A percentile compares a stretch with the other conserved stretches of the same genome.
Evolutionary conservation across 2,329 filamentous ascomycete species (phyloP).

Genomic region (Leptographium flavum): DNA sequence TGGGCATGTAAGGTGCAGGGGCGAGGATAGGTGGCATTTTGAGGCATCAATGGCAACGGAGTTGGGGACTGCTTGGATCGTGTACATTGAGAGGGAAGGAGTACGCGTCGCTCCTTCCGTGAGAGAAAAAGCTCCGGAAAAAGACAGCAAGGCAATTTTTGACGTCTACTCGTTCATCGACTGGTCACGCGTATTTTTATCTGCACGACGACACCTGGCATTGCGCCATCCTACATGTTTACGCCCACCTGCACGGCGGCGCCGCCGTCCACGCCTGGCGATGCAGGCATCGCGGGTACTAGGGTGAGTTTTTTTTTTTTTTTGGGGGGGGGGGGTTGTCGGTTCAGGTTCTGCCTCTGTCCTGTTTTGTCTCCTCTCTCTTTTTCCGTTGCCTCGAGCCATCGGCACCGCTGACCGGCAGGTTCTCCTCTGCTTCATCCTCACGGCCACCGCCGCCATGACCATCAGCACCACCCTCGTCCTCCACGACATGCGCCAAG

Average conservation of each 20-base stretch:
- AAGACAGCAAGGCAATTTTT: too few species aligned
- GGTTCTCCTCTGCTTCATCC: conserved; percentile 52
- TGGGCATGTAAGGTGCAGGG: too few species aligned
- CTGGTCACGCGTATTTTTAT: neutral
- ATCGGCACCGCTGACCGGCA: conserved; percentile 13
- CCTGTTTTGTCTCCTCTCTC: neutral
- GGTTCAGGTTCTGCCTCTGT: too few species aligned
- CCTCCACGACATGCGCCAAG: conserved; percentile 30
- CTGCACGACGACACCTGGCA: neutral
- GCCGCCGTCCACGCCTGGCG: conserved; percentile 29
- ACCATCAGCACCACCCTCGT: conserved; percentile 41
- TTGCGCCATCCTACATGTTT: neutral
- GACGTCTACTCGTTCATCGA: neutral
- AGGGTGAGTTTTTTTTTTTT: too few species aligned
- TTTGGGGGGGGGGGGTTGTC: too few species aligned
- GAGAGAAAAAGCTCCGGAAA: too few species aligned
- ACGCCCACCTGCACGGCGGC: conserved; percentile 26
- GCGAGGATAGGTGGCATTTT: too few species aligned
- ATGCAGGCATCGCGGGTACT: conserved; percentile 42
- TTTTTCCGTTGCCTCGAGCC: too few species aligned
- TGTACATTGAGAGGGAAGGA: too few species aligned
- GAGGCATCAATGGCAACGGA: too few species aligned
- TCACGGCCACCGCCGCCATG: conserved; percentile 45
- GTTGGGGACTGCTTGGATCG: too few species aligned
- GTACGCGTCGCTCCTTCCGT: too few species aligned